Base-by-base conservation (phyloP, 345 rosid species). In the Syzygium jambos region DNA sequence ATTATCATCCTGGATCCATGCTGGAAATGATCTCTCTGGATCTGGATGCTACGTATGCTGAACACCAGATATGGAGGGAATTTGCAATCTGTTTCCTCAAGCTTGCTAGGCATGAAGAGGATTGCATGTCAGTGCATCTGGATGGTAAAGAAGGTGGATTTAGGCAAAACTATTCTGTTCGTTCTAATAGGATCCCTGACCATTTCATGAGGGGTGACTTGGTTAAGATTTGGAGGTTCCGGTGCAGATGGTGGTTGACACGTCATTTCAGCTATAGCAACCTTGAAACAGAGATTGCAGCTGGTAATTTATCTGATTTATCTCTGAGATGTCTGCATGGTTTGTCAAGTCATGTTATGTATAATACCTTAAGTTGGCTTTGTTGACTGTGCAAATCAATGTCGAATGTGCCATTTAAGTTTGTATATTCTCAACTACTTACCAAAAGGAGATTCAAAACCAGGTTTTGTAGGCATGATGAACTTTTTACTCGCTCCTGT, bases 21-120 rank as follows among this genome's bases (percentile, higher is more conserved):
- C 17, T 94, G 85, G 96, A 94, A 91, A 95, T 95, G 98, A 94
- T 95, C 90, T 96, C 97, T 85, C 89, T 95, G 93, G 98, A 97
- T 91, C 89, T 96, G 90, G 98, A 96, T 89, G 96, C 95, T 87
- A 89, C 92, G 30, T 90, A 78, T 88, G 94, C 92, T 2, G 93
- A 90, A 17, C 85, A 86, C 25, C 78, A 88, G 53, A 89, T 90
- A 80, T 96, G 99, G 98, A 94, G 90, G 92, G 98, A 95, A 90
- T 91, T 97, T 55, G 98, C 98, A 29, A 85, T 86, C 84, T 96
- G 98, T 89, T 95, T 96, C 89, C 89, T 90, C 84, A 52, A 89
- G 89, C 91, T 96, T 85, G 86, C 88, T 85, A 88, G 83, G 23
- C 88, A 52, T 43, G 95, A 95, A 73, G 98, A 95, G 91, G 98